These are phyloP conservation scores for Xylariaceae sp. DNA, from an alignment of 2,329 filamentous ascomycete genomes.

Conservation along the genomic window DNA sequence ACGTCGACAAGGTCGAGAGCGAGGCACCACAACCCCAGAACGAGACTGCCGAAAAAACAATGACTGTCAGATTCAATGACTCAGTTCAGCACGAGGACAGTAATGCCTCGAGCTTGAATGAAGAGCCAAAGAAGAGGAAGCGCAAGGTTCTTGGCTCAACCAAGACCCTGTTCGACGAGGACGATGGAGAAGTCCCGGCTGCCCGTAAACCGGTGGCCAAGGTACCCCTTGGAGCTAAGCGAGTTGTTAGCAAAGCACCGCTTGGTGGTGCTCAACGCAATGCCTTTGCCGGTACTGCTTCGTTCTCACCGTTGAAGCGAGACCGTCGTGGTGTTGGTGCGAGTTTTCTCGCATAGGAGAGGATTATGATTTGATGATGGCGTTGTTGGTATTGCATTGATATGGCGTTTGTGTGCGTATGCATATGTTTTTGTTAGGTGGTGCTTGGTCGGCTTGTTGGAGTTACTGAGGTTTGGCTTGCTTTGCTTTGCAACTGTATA, in stretches of 20 bases:
- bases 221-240: slow-evolving; percentile 25
- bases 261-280: slow-evolving; percentile 40
- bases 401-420: slow-evolving; percentile 14
- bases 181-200: slow-evolving; percentile 47
- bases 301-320: slow-evolving; percentile 72
- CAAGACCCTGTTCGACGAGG: slow-evolving; percentile 70
- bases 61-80: slow-evolving; percentile 33
- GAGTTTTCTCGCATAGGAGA: slow-evolving; percentile 53
- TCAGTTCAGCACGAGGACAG: slow-evolving; percentile 27
- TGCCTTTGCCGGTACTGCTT: slow-evolving; percentile 48
- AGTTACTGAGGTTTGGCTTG: no score
- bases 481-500: no score
- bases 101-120: slow-evolving; percentile 19
- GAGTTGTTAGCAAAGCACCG: slow-evolving; percentile 31
- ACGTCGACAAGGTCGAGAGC: slow-evolving; percentile 30
- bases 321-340: slow-evolving; percentile 62
- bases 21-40: slow-evolving; percentile 26
- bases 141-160: slow-evolving; percentile 67
- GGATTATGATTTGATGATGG: slow-evolving; percentile 3
- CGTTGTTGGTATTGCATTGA: slow-evolving; percentile 15
- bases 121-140: slow-evolving; percentile 62
- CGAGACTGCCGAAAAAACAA: slow-evolving; percentile 27
- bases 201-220: slow-evolving; percentile 27
- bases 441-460: neutral
- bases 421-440: slow-evolving; percentile 3